These are phyloP conservation scores for Tylopilus vinaceipallidus DNA, from an alignment of 768 basidiomycete species.

Conservation along the genomic window DNA sequence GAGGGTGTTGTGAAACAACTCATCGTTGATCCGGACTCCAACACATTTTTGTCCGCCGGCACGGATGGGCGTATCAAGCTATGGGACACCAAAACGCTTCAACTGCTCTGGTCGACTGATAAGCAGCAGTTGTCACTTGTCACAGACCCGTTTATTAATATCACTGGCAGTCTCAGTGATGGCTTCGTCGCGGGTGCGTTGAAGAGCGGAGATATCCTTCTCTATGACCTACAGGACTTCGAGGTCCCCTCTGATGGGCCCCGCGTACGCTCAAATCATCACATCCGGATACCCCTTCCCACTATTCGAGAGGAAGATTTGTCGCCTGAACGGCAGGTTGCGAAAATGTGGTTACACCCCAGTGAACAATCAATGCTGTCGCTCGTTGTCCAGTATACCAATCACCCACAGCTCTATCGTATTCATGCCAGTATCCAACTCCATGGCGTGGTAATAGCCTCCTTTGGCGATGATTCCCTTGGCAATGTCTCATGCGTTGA, in stretches of 20 bases:
- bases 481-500: slow-evolving; percentile 50
- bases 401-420: slow-evolving; percentile 53
- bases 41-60: slow-evolving; percentile 50
- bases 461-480: slow-evolving; percentile 52
- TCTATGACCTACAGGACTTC: slow-evolving; percentile 50
- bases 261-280: slow-evolving; percentile 19
- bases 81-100: slow-evolving; percentile 58
- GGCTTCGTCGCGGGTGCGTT: slow-evolving; percentile 50
- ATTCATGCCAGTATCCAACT: slow-evolving; percentile 36
- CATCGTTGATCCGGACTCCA: slow-evolving; percentile 43
- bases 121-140: slow-evolving; percentile 33
- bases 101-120: slow-evolving; percentile 65
- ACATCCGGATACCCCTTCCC: slow-evolving; percentile 31
- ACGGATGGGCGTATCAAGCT: slow-evolving; percentile 69
- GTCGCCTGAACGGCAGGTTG: slow-evolving; percentile 6
- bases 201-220: slow-evolving; percentile 53
- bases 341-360: slow-evolving; percentile 18
- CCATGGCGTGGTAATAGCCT: slow-evolving; percentile 32
- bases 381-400: slow-evolving; percentile 51
- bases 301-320: not conserved
- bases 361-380: slow-evolving; percentile 2
- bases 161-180: slow-evolving; percentile 42
- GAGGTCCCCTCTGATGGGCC: slow-evolving; percentile 12
- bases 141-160: slow-evolving; percentile 50
- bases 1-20: slow-evolving; percentile 56